A percentile compares a stretch with the other conserved stretches of the same genome.
phyloP scores from a whole-genome alignment of 371 early-diverging fungal genomes.

The Mucor saturninus region DNA sequence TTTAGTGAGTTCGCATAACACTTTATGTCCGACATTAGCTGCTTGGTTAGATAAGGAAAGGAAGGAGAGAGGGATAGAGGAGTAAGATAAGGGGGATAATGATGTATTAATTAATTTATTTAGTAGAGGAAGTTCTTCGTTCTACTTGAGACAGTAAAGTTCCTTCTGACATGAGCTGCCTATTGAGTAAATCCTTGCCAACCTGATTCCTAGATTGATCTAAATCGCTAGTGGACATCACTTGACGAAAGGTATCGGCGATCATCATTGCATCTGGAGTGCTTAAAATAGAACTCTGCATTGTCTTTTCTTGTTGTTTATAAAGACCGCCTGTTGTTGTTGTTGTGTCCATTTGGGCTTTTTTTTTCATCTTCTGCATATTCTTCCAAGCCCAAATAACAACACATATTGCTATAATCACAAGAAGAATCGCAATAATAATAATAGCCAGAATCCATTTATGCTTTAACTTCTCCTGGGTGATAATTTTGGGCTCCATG shows the following conservation, averaged over 20 bases:
- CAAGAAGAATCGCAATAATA: constrained; percentile 17
- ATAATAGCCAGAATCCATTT: constrained; percentile 31
- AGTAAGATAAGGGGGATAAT: too few species aligned
- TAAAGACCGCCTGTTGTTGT: background rate
- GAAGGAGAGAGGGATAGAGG: too few species aligned
- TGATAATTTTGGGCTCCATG: constrained; percentile 3
- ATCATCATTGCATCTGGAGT: constrained; percentile 25
- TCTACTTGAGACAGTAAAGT: constrained; percentile 19
- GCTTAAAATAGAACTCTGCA: constrained; percentile 20
- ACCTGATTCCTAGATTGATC: constrained; percentile 8
- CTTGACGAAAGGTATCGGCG: constrained; percentile 28
- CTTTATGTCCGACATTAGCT: too few species aligned
- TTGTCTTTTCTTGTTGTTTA: constrained; percentile 1
- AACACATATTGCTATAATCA: constrained; percentile 15
- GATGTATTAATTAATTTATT: background rate
- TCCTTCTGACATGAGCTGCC: constrained; percentile 21
- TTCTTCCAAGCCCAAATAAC: constrained; percentile 27
- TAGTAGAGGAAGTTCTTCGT: constrained; percentile 17
- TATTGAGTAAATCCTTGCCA: constrained; percentile 21
- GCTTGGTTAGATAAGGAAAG: too few species aligned
- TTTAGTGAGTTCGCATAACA: too few species aligned
- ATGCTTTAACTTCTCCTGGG: constrained; percentile 2
- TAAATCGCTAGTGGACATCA: constrained; percentile 11
- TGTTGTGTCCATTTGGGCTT: too few species aligned
- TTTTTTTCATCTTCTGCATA: constrained; percentile 22